Base-by-base conservation (phyloP, 2,329 filamentous ascomycete species). In the Xylariaceae sp. region DNA sequence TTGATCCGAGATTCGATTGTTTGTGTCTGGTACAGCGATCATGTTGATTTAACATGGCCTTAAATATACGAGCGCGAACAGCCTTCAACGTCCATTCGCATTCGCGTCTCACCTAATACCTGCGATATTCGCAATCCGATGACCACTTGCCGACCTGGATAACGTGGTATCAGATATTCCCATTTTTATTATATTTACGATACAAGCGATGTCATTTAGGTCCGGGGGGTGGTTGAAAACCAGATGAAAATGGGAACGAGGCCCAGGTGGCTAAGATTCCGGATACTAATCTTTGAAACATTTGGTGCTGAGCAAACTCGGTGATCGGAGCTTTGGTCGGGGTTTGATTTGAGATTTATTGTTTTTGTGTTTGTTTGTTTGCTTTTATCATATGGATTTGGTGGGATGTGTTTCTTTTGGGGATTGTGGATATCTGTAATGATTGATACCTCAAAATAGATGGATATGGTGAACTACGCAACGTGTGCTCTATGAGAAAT, bases 1-100 rank as follows among this genome's bases (percentile, higher is more conserved):
- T 72, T 70, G 70, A 65, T 71, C 73, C 69, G 71, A 66, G 71
- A 72, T 71, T 76, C 74, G 76, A 76, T 80, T 76, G 75, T 80
- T 76, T 76, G 70, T 79, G 79, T 81, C 79, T 76, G 77, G 80
- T 74, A 81, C 79, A 80, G 75, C 77, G 77, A 79, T 79, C 73
- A 71, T 75, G 70, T 73, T 67, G 62, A 60, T 63, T 68, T 58
- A 64, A 57, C 61, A 62, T 66, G 61, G 54, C 64, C 42, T 41
- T 63, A 66, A 64, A 67, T 58, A 57, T 47, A 54, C 37, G 37
- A 47, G 34, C 16, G 43, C 51, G 40, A 37, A 26, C 34, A 40
- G 41, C 41, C 39, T 10, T 13, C 26, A 41, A 42, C 5, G 30
- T 44, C 34, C n/a, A 37, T 4, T 37, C 37, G 16, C 34, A 26